These are phyloP conservation scores for Saccharomycopsis oosterbeekiorum DNA, from an alignment of 805 yeast species.

Conservation along the genomic window DNA sequence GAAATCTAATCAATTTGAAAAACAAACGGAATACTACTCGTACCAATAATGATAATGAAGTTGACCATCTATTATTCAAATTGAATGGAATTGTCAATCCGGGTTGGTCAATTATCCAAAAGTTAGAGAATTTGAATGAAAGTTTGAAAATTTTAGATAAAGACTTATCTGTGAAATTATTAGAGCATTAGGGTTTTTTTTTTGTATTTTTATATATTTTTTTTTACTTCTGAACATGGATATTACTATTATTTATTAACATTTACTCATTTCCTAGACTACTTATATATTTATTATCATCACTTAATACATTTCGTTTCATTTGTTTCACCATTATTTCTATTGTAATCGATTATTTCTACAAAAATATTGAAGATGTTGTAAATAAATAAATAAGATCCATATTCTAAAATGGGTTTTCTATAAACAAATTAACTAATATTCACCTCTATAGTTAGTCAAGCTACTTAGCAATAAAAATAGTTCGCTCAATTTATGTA, in stretches of 20 bases:
- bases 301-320: neutral
- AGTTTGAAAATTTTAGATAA: neutral
- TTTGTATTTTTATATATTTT: neutral
- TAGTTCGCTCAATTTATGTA: constrained; percentile 44
- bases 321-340: neutral
- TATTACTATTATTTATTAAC: neutral
- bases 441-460: constrained; percentile 33
- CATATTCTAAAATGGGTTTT: neutral
- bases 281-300: neutral
- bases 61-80: neutral
- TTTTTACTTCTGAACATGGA: neutral
- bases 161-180: neutral
- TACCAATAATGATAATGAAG: neutral
- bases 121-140: constrained; percentile 6
- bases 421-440: constrained; percentile 1
- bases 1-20: neutral
- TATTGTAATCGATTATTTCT: no score
- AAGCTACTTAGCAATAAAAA: constrained; percentile 45
- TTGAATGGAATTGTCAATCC: constrained; percentile 6
- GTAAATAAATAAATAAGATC: neutral
- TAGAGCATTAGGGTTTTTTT: neutral
- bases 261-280: neutral
- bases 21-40: neutral
- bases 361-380: no score
- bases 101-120: constrained; percentile 5